Evolutionary conservation across 1,284 basidiomycete species (phyloP), one percentile per base, ranked within the genome.

Genomic region (Trametes polyzona): DNA sequence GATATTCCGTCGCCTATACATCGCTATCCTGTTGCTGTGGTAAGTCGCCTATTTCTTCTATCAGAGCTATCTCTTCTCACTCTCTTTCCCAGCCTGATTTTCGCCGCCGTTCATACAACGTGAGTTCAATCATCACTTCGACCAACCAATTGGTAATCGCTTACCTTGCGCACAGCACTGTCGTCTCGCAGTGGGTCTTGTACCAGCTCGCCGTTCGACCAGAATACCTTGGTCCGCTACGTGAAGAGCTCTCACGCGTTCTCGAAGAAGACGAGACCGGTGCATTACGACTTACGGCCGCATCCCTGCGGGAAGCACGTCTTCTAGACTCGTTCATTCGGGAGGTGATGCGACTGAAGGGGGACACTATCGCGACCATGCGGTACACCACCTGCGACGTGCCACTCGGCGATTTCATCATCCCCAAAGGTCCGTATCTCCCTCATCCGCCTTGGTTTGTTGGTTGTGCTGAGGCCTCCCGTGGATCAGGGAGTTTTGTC

Each of bases 171-270:
- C 37, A 44, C 53, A 72, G 73, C 4, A 71, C 74, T 7, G 67
- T 72, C 37, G 72, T 74, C 8, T 67, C 69, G 8, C 70, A 74
- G 36, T 76, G 73, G 73, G 69, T 74, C 62, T 72, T 84, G 11
- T 79, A 70, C 53, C 67, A 78, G 39, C 69, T 83, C 9, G 77
- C 80, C 4, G 68, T 70, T 1, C 65, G 73, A 47, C 77, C 77
- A 1, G 69, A 78, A 29, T 78, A 76, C 42, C 66, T 78, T 16
- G 63, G 69, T 8, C 73, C 73, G 4, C 64, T 83, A 39, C 75
- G 81, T 4, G 75, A 79, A 42, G 82, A 84, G 58, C 57, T 71
- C 16, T 47, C 61, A 3, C 48, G 59, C 3, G 55, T 71, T 9
- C 61, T 66, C 14, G 70, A 71, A 14, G 61, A 67, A 21, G 67